Evolutionary conservation across 2,329 filamentous ascomycete species (phyloP), one percentile per base, ranked within the genome.

Genomic region (Aspergillus sp.): DNA sequence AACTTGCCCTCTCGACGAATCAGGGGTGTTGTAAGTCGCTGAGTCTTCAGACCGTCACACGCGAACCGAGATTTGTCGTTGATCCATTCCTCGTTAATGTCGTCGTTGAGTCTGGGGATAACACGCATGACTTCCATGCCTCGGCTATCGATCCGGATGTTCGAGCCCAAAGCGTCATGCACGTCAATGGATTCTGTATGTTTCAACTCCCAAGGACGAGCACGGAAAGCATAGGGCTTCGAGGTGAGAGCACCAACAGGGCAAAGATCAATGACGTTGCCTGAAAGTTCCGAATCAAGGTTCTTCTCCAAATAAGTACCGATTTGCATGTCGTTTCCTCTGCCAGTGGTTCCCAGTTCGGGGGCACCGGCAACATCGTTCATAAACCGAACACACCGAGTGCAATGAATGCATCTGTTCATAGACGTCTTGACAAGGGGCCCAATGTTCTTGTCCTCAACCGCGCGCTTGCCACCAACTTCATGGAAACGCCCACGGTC

Each of bases 391-490:
- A 99, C 88, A 80, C 95, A 99, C 73, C 95, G 88, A 65, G 95
- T 99, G 84, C 95, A 99, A 83, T 99, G 95, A 73, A 99, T 99
- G 80, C 95, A 99, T 77, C 95, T 87, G 85, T 99, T 99, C 95
- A 99, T 99, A 53, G 95, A 99, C 3, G 95, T 99, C 87, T 99
- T 99, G 81, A 99, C 91, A 69, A 99, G 80, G 57, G 95, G 95
- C 38, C 95, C 95, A 73, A 99, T 97, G 79, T 99, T 98, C 86
- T 99, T 99, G 80, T 99, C 95, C 82, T 99, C 95, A 41, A 97
- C 93, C 25, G 92, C 95, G 83, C 95, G 91, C 86, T 99, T 99
- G 80, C 95, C 95, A 58, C 86, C 88, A 73, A 96, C 81, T 80
- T 99, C 95, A 81, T 99, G 95, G 82, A 99, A 99, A 71, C 95